These are phyloP conservation scores for Ganoderma sp. DNA, from an alignment of 1,284 basidiomycete species.

Conservation along the genomic window DNA sequence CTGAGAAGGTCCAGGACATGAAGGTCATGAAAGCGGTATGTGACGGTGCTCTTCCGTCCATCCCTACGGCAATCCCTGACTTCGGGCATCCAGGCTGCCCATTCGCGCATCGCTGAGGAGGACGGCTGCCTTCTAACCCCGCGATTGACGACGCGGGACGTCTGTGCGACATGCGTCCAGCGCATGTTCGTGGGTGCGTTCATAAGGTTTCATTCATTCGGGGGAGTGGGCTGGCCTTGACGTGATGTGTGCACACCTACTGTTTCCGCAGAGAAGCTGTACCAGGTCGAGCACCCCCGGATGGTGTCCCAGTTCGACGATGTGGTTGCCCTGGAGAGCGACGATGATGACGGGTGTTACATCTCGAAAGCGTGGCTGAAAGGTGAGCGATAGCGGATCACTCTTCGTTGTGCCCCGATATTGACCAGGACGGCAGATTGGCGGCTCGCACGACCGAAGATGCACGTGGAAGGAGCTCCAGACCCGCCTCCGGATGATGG, in stretches of 20 bases:
- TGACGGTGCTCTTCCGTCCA: constrained; percentile 11
- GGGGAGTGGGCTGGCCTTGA: background rate
- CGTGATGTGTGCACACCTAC: background rate
- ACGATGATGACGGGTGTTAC: constrained; percentile 59
- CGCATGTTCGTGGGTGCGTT: constrained; percentile 63
- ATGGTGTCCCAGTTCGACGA: constrained; percentile 63
- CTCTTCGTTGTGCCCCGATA: background rate
- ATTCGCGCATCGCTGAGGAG: constrained; percentile 50
- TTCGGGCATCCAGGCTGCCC: constrained; percentile 49
- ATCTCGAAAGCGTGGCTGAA: constrained; percentile 80
- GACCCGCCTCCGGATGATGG: constrained; percentile 71
- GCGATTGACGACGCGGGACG: constrained; percentile 51
- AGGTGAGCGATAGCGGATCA: constrained; percentile 60
- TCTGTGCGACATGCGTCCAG: constrained; percentile 68
- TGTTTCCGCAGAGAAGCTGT: constrained; percentile 62
- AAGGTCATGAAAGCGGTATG: constrained; percentile 65
- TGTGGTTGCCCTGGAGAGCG: constrained; percentile 50
- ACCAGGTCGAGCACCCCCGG: constrained; percentile 67
- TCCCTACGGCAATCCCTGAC: constrained; percentile 8
- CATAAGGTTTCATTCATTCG: background rate
- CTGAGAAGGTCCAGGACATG: constrained; percentile 61
- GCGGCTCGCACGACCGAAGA: constrained; percentile 70
- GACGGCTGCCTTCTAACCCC: constrained; percentile 58
- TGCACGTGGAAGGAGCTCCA: constrained; percentile 60
- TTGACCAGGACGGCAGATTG: constrained; percentile 58